A percentile compares a stretch with the other conserved stretches of the same genome.
phyloP scores from a whole-genome alignment of 2,329 filamentous ascomycete genomes.

The Apiospora marii region DNA sequence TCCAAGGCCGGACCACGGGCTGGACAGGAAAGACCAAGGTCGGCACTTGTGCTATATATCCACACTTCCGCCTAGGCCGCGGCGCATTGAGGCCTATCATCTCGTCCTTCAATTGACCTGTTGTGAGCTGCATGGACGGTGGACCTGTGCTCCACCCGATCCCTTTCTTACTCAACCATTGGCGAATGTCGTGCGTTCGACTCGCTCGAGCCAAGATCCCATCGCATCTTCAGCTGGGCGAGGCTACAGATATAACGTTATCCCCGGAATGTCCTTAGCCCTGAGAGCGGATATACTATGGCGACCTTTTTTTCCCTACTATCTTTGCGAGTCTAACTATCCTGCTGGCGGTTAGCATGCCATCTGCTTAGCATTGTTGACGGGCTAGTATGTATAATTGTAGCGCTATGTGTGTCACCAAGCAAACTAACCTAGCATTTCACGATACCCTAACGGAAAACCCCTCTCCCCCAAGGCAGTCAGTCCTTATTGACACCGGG shows the following conservation, averaged over 20 bases:
- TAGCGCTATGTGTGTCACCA: not conserved
- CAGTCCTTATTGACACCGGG: not conserved
- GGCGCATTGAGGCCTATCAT: slow-evolving; percentile 4
- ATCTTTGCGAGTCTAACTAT: not conserved
- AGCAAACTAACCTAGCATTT: not conserved
- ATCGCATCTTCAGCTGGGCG: slow-evolving; percentile 14
- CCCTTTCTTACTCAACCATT: not conserved
- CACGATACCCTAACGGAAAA: not conserved
- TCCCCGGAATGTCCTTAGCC: slow-evolving; percentile 1
- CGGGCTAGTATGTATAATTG: not conserved
- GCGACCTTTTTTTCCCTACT: not conserved
- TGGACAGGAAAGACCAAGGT: not conserved
- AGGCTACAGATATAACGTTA: slow-evolving; percentile 6
- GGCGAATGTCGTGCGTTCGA: slow-evolving; percentile 19
- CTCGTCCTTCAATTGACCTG: slow-evolving; percentile 1
- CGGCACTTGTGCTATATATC: slow-evolving; percentile 12
- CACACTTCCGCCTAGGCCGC: not conserved
- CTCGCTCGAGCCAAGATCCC: slow-evolving; percentile 7
- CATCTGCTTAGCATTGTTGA: not conserved
- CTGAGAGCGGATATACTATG: not conserved
- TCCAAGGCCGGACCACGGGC: not conserved
- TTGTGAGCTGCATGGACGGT: not conserved
- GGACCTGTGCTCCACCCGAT: slow-evolving; percentile 4
- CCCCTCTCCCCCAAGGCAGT: not conserved
- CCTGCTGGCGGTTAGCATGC: not conserved